Conservation (phyloP, 208 protist genomes). For the Trichomonas vaginalis region DNA sequence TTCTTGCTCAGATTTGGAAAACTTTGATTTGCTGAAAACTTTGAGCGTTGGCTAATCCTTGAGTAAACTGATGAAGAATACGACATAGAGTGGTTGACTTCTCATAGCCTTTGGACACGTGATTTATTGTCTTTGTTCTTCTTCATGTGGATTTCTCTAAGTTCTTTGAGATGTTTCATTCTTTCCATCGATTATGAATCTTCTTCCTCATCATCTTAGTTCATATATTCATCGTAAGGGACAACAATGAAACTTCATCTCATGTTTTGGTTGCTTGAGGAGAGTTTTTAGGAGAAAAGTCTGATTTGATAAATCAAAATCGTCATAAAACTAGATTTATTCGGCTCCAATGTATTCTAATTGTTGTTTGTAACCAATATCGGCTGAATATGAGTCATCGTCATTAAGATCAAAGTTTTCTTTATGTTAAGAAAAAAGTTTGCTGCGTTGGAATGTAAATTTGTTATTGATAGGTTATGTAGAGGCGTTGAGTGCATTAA, state of each 20-base stretch:
- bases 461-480: not conserved
- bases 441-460: not conserved
- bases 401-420: not conserved
- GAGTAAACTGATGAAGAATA: not conserved
- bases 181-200: not conserved
- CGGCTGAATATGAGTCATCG: not conserved
- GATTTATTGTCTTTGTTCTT: not conserved
- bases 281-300: no score
- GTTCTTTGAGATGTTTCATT: not conserved
- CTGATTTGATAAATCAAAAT: not conserved
- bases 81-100: not conserved
- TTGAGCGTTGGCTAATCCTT: not conserved
- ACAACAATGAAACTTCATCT: no score
- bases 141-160: not conserved
- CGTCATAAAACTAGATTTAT: not conserved
- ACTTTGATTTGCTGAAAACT: not conserved
- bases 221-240: not conserved
- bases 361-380: not conserved
- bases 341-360: not conserved
- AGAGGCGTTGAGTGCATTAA: not conserved
- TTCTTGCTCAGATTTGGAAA: not conserved
- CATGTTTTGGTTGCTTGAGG: no score
- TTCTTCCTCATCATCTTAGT: not conserved
- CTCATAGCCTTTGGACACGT: not conserved
- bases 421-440: not conserved